Evolutionary conservation across 768 basidiomycete genomes (phyloP), one percentile per base, ranked within the genome.

Genomic region (Hemileccinum impolitum): DNA sequence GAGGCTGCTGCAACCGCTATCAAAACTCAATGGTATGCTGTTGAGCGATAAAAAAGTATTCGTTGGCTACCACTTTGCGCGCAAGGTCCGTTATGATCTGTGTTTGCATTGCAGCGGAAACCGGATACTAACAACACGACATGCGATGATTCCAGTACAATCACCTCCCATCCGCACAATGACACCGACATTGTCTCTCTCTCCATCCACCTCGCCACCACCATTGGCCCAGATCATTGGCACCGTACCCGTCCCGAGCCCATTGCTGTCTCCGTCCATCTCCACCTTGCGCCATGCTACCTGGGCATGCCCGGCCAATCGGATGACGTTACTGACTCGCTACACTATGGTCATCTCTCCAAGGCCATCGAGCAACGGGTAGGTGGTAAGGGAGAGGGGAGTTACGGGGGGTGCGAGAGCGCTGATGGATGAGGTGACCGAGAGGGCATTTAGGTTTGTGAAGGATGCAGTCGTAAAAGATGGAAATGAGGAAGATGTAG

Each of bases 41-140:
- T 77, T 99, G 67, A 98, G 98, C 72, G 96, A 99, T 78, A 97
- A 96, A 75, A 97, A 98, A 77, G 95, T 99, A 57, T 98, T 86
- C 61, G 96, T 99, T 58, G 96, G 96, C 47, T 81, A 93, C 65
- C 95, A 99, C 72, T 89, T 98, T 67, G 90, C 93, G 53, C 90
- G 91, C 79, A 96, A 95, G 85, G 88, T 85, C 19, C 15, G 75
- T 68, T 6, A 12, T 6, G n/a, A 10, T 19, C 25, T 19, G 17
- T n/a, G 11, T 28, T n/a, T 5, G 18, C 23, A 14, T n/a, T 12
- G 0, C 19, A 98, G 74, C 89, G 96, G 58, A 91, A 95, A 75
- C 28, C 28, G 2, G 28, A 30, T 12, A 30, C 28, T 30, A 30
- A 12, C 8, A 30, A 9, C 4, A 12, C 28, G 28, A 30, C 28